Conservation (phyloP, 2,329 filamentous ascomycete species). For the Fusarium tanahbumbuense region DNA sequence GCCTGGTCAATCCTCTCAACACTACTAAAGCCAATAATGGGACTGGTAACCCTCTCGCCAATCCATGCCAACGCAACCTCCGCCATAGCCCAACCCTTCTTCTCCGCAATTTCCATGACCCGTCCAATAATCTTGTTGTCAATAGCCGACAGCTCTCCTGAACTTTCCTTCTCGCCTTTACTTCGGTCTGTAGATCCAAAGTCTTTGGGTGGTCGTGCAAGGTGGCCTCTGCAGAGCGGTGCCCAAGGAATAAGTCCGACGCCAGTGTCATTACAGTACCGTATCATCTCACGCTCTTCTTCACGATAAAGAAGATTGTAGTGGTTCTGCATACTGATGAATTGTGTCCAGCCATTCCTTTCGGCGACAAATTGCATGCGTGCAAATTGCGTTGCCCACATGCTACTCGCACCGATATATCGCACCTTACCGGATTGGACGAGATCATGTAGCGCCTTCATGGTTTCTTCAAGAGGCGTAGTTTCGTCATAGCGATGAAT, state of each 20-base stretch:
- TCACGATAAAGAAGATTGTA: conserved; percentile 69
- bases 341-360: conserved; percentile 66
- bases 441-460: conserved; percentile 68
- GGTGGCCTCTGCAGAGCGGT: conserved; percentile 33
- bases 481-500: conserved; percentile 64
- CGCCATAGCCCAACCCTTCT: conserved; percentile 29
- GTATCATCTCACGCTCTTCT: conserved; percentile 62
- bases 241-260: conserved; percentile 39
- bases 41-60: conserved; percentile 17
- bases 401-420: conserved; percentile 62
- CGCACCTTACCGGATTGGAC: conserved; percentile 67
- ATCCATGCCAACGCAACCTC: conserved; percentile 39
- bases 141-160: conserved; percentile 15
- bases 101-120: conserved; percentile 22
- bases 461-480: conserved; percentile 65
- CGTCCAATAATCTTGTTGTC: conserved; percentile 24
- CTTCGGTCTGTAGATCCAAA: conserved; percentile 31
- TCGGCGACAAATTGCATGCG: conserved; percentile 64
- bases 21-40: conserved; percentile 34
- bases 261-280: conserved; percentile 54
- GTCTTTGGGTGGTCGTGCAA: conserved; percentile 14
- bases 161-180: conserved; percentile 23
- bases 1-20: conserved; percentile 36
- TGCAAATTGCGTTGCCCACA: conserved; percentile 61
- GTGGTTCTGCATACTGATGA: conserved; percentile 68